A percentile compares a stretch with the other conserved stretches of the same genome.
Evolutionary conservation across 78 protist genomes (phyloP).

Genomic region (Bigelowiella natans): DNA sequence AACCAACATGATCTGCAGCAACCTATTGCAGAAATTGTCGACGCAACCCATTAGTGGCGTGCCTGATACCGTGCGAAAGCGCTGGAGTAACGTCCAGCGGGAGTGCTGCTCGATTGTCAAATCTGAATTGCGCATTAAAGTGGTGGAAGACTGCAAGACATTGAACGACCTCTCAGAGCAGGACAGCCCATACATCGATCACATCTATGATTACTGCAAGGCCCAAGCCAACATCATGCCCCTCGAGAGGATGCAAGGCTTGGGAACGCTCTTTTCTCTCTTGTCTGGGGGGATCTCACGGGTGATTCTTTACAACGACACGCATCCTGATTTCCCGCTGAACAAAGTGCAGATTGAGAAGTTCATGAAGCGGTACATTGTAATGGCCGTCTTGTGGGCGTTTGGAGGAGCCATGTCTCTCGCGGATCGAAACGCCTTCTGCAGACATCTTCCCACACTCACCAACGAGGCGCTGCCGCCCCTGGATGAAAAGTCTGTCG

Average conservation of each 20-base stretch:
- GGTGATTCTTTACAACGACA: slow-evolving; percentile 59
- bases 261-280: slow-evolving; percentile 56
- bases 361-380: slow-evolving; percentile 36
- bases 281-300: slow-evolving; percentile 43
- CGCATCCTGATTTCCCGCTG: slow-evolving; percentile 68
- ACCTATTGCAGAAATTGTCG: not conserved
- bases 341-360: not conserved
- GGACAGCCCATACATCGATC: not conserved
- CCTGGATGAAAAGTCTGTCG: not conserved
- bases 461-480: slow-evolving; percentile 19
- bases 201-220: not conserved
- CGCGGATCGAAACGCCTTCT: slow-evolving; percentile 48
- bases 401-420: slow-evolving; percentile 62
- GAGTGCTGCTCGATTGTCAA: slow-evolving; percentile 28
- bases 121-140: not conserved
- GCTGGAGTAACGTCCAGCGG: slow-evolving; percentile 45
- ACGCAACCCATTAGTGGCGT: not conserved
- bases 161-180: slow-evolving; percentile 47
- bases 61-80: not conserved
- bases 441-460: slow-evolving; percentile 15
- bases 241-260: slow-evolving; percentile 46
- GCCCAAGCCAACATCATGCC: slow-evolving; percentile 69
- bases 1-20: not conserved
- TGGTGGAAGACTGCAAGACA: slow-evolving; percentile 15
- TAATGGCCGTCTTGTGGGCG: slow-evolving; percentile 77